A percentile compares a stretch with the other conserved stretches of the same genome.
Evolutionary conservation across 139 green algal species (phyloP).

Genomic region (Chlamydomonas sphaeroides): DNA sequence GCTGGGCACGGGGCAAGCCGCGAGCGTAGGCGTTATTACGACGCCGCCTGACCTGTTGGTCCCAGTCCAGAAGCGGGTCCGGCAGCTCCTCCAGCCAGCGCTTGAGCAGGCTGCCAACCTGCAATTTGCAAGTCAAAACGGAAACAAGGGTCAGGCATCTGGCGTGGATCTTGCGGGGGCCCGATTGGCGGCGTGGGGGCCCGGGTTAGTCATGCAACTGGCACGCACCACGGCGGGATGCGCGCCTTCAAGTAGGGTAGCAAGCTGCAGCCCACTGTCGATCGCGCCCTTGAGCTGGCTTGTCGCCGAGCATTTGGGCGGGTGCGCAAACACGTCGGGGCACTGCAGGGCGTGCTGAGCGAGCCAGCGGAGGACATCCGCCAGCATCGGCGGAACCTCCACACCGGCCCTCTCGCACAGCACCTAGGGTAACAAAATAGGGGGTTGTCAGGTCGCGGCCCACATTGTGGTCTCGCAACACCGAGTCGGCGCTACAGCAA

Average conservation of each 20-base stretch:
- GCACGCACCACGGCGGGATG: constrained; percentile 1
- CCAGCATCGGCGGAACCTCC: constrained; percentile 15
- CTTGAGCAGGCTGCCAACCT: constrained; percentile 37
- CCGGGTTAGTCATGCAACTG: not conserved
- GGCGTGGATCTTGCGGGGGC: not conserved
- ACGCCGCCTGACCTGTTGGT: too few species aligned
- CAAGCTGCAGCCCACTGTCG: not conserved
- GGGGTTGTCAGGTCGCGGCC: not conserved
- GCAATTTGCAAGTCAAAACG: not conserved
- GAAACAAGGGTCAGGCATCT: not conserved
- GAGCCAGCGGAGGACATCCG: constrained; percentile 12
- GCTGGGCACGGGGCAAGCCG: too few species aligned
- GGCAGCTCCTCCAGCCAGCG: constrained; percentile 31
- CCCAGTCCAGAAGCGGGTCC: constrained; percentile 20
- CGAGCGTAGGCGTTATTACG: too few species aligned
- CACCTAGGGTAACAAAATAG: not conserved
- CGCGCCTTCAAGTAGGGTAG: not conserved
- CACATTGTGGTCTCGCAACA: too few species aligned
- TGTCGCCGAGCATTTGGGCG: not conserved
- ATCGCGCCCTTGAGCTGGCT: constrained; percentile 9
- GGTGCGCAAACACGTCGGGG: constrained; percentile 5
- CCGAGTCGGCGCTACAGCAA: too few species aligned
- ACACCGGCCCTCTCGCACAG: not conserved
- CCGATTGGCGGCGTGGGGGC: not conserved
- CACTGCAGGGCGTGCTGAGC: not conserved